Evolutionary conservation across 495 filamentous ascomycete species (phyloP), one percentile per base, ranked within the genome.

Genomic region (Penicillium mononematosum): DNA sequence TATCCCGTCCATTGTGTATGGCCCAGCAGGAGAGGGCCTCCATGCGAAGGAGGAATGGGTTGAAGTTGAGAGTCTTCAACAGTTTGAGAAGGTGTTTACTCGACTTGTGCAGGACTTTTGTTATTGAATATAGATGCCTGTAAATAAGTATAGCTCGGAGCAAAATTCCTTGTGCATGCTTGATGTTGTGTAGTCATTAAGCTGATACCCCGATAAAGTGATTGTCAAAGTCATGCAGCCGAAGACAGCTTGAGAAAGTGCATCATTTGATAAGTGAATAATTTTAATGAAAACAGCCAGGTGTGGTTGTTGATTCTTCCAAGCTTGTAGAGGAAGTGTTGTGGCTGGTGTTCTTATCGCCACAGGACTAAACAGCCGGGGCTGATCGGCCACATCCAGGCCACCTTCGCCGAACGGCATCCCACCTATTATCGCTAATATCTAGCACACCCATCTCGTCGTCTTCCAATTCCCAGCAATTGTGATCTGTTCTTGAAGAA

Each of bases 31-130:
- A 0, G 65, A 68, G 11, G 79, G 77, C 0, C 56, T 77, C 7
- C 78, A 81, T 53, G 65, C 64, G 8, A 77, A 75, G 45, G 73
- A 77, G 54, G 77, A 81, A 60, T 79, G 71, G 69, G 74, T 78
- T 1, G 68, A 74, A 32, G 70, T 71, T 3, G 53, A 73, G n/a
- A 75, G 67, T 51, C 25, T 76, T 16, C 41, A 50, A 42, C 51
- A 70, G 46, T 58, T 70, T 47, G 52, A 65, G 49, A 47, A 55
- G 43, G 56, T 66, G 3, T 70, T 65, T 50, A 59, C 48, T 11
- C 45, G 50, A 16, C 31, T 76, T n/a, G 59, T 62, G 8, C 44
- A 50, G 31, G 64, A 76, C 0, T 67, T 73, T 39, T 76, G 73
- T 44, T 45, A 58, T 14, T 75, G 51, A 65, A 20, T 20, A 31